Base-by-base conservation (phyloP, 164 flowering plant species). In the Warburgia ugandensis region DNA sequence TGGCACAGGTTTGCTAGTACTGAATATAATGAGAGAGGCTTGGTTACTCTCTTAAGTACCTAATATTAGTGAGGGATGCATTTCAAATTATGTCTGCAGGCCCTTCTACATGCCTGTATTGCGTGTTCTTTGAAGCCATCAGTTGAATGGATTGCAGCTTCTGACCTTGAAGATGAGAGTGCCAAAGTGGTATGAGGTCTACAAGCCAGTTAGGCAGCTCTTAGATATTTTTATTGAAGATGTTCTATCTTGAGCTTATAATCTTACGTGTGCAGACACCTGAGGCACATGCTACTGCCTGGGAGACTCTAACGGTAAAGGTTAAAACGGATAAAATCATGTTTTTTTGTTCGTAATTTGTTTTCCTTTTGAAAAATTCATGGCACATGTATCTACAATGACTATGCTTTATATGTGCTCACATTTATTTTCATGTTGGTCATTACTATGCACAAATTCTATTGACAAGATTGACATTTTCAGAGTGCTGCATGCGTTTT, bases 61-160 rank as follows among this genome's bases (percentile, higher is more conserved):
- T n/a, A n/a, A n/a, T n/a, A n/a, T n/a, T n/a, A n/a, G n/a, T n/a
- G n/a, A n/a, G n/a, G n/a, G n/a, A n/a, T n/a, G n/a, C n/a, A n/a
- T n/a, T n/a, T n/a, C n/a, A n/a, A n/a, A n/a, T n/a, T n/a, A n/a
- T n/a, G n/a, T 1, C 59, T 29, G 56, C 77, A 94, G 99, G 96
- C 99, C 49, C 92, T 94, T 59, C 65, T 86, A 39, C 99, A 94
- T 84, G 97, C 99, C 6, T 82, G 96, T 63, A 68, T 81, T 73
- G 85, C 99, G 28, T 83, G 97, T 59, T 79, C 83, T 32, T 59
- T 86, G 64, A 84, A 78, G 81, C 97, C 97, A 51, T 58, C 73
- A 43, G 69, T 94, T 57, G 84, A 83, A 27, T 94, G 99, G 97
- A 81, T 94, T 78, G 97, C 96, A 29, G 99, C 99, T 70, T 84